These are phyloP conservation scores for Arabidopsis arenosa DNA, from an alignment of 345 rosid genomes.

Conservation along the genomic window DNA sequence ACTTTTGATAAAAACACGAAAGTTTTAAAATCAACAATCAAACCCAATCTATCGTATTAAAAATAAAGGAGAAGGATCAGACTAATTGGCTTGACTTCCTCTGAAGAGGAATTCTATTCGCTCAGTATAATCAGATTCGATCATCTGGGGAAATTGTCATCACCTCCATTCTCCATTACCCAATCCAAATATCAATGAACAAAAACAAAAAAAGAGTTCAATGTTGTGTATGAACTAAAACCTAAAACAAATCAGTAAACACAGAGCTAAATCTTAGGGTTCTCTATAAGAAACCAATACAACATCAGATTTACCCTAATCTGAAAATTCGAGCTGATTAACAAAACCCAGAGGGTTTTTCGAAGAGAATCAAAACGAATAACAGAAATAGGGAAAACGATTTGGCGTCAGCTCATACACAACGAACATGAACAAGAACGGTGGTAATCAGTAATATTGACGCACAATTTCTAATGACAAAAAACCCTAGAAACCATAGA, in stretches of 20 bases:
- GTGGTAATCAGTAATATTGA: conserved; percentile 49
- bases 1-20: neutral
- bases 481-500: neutral
- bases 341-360: neutral
- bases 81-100: conserved; percentile 42
- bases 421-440: conserved; percentile 44
- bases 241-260: neutral
- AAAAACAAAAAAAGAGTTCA: neutral
- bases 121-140: conserved; percentile 47
- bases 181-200: neutral
- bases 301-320: conserved; percentile 16
- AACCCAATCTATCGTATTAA: neutral
- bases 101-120: conserved; percentile 30
- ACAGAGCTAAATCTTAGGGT: neutral
- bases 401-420: conserved; percentile 50
- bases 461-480: neutral
- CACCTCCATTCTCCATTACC: conserved; percentile 36
- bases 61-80: conserved; percentile 34
- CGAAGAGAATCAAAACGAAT: conserved; percentile 3
- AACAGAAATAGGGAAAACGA: conserved; percentile 13
- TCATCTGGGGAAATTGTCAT: conserved; percentile 49
- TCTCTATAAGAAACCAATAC: neutral
- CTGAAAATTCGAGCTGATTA: conserved; percentile 33
- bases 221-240: neutral
- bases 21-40: neutral